Base-by-base conservation (phyloP, 495 filamentous ascomycete species). In the Penicillium silybi region DNA sequence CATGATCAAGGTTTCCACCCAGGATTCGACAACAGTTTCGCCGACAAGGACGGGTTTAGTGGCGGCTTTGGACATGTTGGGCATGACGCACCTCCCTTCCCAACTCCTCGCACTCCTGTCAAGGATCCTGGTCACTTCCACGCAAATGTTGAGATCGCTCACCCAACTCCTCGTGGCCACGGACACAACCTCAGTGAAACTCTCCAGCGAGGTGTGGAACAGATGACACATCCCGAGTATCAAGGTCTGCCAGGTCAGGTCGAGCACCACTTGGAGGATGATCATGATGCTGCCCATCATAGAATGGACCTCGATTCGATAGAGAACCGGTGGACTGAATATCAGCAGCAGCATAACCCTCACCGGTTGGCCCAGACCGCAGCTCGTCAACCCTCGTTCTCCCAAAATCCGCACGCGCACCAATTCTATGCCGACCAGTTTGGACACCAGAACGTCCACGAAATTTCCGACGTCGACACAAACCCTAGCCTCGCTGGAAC, bases 201-300 rank as follows among this genome's bases (percentile, higher is more conserved):
- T 27, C 75, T 97, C 23, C 89, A 96, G 66, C 84, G 85, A 60
- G 90, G 95, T 54, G 82, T 95, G 40, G 88, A 95, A 44, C 73
- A 76, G 19, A 85, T 90, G 62, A 82, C 83, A n/a, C 67, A 71
- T 35, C 47, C 73, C 35, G 86, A 95, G 50, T 90, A 93, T 58
- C 87, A 6, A 29, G 29, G 29, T 32, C 29, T 32, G 11, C 29
- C 29, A 92, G 78, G 86, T 56, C 82, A 86, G 35, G 83, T 88
- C 55, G 79, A 87, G 27, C 82, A 80, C 23, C 83, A 87, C 57
- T 70, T 90, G 37, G 84, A 88, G 29, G 82, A 88, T 46, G 75
- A 83, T 52, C 65, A 66, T 37, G 67, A 72, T 60, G 53, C 58
- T 50, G 46, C 43, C 39, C 64, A 62, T 15, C 55, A 64, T 19